Evolutionary conservation across 2,329 filamentous ascomycete species (phyloP).

Genomic region (Colletotrichum eremochloae): DNA sequence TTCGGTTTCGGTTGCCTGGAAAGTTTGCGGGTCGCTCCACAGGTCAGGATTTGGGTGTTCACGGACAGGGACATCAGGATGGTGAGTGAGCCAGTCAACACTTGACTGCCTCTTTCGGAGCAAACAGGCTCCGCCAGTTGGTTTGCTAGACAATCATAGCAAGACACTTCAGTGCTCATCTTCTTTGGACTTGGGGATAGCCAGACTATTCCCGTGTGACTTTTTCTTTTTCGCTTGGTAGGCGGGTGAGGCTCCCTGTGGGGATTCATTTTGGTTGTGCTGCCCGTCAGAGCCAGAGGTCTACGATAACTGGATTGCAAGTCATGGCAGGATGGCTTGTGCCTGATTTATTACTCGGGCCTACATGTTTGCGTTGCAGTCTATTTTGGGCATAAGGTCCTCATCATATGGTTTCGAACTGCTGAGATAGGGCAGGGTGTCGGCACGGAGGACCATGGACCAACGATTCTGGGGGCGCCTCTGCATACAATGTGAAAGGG

Average conservation of each 20-base stretch:
- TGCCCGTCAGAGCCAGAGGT: neutral
- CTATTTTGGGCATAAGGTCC: too few relatives aligned
- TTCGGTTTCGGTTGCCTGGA: slow-evolving; percentile 30
- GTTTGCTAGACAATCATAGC: slow-evolving; percentile 25
- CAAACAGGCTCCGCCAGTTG: slow-evolving; percentile 1
- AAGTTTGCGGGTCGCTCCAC: slow-evolving; percentile 27
- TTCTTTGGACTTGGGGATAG: neutral
- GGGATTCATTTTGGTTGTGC: neutral
- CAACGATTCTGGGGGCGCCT: neutral
- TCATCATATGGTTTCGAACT: neutral
- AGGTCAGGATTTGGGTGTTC: slow-evolving; percentile 30
- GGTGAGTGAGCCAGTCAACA: slow-evolving; percentile 1
- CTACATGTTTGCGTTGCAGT: too few relatives aligned
- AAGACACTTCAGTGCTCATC: slow-evolving; percentile 7
- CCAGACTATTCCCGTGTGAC: neutral
- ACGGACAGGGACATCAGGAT: slow-evolving; percentile 8
- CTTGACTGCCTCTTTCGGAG: slow-evolving; percentile 1
- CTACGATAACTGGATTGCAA: too few relatives aligned
- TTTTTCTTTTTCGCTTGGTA: neutral
- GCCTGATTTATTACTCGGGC: too few relatives aligned
- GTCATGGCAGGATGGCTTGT: neutral
- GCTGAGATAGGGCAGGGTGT: neutral
- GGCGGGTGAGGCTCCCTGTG: neutral
- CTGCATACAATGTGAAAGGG: neutral
- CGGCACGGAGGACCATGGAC: neutral